Evolutionary conservation across 108 stramenopile genomes (phyloP), one percentile per base, ranked within the genome.

Genomic region (Nitzschia putrida): DNA sequence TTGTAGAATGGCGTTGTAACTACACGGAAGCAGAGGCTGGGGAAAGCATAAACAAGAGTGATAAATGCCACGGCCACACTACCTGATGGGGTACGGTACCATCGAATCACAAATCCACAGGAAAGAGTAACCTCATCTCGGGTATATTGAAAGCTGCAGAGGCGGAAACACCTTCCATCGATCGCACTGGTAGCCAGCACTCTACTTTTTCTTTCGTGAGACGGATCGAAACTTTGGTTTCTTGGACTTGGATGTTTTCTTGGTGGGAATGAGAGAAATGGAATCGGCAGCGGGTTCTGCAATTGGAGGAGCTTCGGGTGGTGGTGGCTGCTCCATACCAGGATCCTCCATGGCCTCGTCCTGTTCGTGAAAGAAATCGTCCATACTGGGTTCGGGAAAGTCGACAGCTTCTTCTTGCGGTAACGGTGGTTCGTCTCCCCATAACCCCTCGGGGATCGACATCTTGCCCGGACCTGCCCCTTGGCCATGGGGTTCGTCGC

Each of bases 141-240:
- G n/a, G n/a, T n/a, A n/a, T n/a, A n/a, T n/a, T n/a, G n/a, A n/a
- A n/a, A n/a, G 29, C 29, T 34, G 3, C 29, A 34, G 4, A 34
- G 29, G 4, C 3, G 29, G 4, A 34, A 34, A 34, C 29, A 34
- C 29, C 29, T 34, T 1, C 4, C 29, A 34, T 4, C 29, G 29
- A 34, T 34, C 1, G 29, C 4, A 34, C 29, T 34, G 1, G 29
- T 34, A 4, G 4, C 3, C 23, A 2, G 8, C 24, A 18, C 45
- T 2, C 37, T 61, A 61, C 39, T 75, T 68, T 40, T 77, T 70
- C 61, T 71, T 70, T 26, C 69, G 63, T 2, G 45, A 38, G 12
- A 52, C 42, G 5, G 69, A 39, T 8, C 79, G 73, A 40, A 80
- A 74, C 64, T 80, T 80, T 8, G 79, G 79, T 25, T 55, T 74